These are phyloP conservation scores for Saturnispora ahearnii DNA, from an alignment of 805 yeast species.

Conservation along the genomic window DNA sequence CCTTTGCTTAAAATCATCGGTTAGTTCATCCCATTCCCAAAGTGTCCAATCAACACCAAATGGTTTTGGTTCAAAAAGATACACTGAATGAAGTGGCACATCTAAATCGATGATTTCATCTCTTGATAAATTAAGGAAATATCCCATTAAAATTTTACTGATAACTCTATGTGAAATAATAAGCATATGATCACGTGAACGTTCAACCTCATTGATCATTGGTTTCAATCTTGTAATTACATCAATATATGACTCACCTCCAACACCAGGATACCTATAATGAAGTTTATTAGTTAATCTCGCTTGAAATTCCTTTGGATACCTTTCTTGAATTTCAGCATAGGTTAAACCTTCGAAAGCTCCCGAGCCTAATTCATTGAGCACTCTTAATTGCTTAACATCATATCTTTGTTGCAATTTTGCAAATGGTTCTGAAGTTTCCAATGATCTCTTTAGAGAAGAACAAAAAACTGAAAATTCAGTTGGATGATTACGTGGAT, in stretches of 20 bases:
- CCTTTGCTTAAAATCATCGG: conserved; percentile 71
- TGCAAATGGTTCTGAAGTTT: conserved; percentile 69
- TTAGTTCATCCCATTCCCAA: conserved; percentile 73
- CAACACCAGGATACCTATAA: conserved; percentile 93
- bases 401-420: conserved; percentile 52
- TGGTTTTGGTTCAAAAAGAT: conserved; percentile 85
- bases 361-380: conserved; percentile 92
- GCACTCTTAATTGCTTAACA: conserved; percentile 82
- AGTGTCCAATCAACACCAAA: conserved; percentile 92
- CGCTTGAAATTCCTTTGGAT: conserved; percentile 72
- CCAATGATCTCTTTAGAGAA: conserved; percentile 68
- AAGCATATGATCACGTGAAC: conserved; percentile 80
- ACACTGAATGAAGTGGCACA: conserved; percentile 86
- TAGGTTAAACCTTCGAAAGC: conserved; percentile 89
- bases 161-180: conserved; percentile 88
- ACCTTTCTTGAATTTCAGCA: conserved; percentile 62
- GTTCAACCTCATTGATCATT: conserved; percentile 82
- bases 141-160: conserved; percentile 76
- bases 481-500: conserved; percentile 44
- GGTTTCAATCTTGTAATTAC: conserved; percentile 87
- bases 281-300: conserved; percentile 69
- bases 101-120: conserved; percentile 82
- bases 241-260: conserved; percentile 93
- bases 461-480: conserved; percentile 70
- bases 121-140: conserved; percentile 73